Evolutionary conservation across 306 rosid species (phyloP).

Genomic region (Cyamopsis tetragonoloba): DNA sequence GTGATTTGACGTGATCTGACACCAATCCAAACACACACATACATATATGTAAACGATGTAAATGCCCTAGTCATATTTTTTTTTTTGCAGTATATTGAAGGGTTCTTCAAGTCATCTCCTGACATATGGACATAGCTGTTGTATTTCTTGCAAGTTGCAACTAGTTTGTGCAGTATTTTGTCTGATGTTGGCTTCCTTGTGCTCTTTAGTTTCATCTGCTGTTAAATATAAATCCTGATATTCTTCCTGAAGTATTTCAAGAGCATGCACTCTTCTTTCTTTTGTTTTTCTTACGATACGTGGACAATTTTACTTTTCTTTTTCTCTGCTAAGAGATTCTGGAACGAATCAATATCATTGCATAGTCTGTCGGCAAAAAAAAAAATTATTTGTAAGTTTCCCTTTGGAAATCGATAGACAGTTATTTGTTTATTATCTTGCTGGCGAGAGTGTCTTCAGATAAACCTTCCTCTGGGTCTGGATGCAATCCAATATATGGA

Average conservation of each 20-base stretch:
- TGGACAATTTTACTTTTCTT: not conserved
- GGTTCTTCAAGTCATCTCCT: not conserved
- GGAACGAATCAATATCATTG: not conserved
- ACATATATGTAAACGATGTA: constrained; percentile 17
- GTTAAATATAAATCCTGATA: not conserved
- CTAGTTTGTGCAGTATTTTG: not conserved
- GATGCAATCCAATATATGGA: not conserved
- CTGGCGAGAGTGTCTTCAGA: no score
- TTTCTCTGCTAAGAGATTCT: not conserved
- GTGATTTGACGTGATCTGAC: no score
- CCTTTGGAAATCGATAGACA: not conserved
- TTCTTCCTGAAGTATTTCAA: not conserved
- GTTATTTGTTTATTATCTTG: not conserved
- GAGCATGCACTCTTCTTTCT: not conserved
- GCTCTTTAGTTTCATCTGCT: not conserved
- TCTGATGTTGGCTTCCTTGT: not conserved
- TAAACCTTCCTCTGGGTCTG: not conserved
- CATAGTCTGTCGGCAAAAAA: not conserved
- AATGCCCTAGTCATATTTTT: not conserved
- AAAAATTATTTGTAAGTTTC: not conserved
- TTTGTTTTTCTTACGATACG: not conserved
- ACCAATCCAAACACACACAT: no score
- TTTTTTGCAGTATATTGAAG: not conserved
- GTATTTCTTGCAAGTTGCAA: not conserved
- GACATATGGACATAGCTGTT: not conserved